These are phyloP conservation scores for Hypocrella siamensis DNA, from an alignment of 2,329 filamentous ascomycete species.

Conservation along the genomic window DNA sequence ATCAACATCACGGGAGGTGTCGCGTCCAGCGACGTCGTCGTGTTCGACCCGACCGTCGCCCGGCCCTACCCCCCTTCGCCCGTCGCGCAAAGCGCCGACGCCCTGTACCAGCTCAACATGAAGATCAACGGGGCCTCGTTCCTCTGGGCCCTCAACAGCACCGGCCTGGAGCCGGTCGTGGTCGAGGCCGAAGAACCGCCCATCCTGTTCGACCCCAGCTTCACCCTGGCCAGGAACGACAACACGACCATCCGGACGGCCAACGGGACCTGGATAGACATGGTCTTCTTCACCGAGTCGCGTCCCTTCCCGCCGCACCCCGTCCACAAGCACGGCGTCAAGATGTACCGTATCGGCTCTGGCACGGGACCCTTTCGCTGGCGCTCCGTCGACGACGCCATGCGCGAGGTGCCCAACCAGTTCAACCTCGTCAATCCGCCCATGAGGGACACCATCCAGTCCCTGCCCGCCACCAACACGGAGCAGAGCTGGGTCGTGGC, in stretches of 20 bases:
- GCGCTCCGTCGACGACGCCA: constrained; percentile 35
- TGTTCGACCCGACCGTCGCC: constrained; percentile 26
- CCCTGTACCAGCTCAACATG: constrained; percentile 28
- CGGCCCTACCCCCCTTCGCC: constrained; percentile 30
- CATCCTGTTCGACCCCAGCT: constrained; percentile 24
- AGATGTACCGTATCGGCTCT: constrained; percentile 39
- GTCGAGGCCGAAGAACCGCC: constrained; percentile 19
- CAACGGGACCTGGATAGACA: constrained; percentile 36
- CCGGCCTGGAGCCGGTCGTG: constrained; percentile 23
- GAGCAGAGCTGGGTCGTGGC: constrained; percentile 28
- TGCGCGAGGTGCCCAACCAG: constrained; percentile 23
- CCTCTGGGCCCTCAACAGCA: constrained; percentile 36
- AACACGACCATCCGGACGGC: constrained; percentile 32
- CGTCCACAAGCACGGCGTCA: constrained; percentile 49
- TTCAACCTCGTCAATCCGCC: constrained; percentile 45
- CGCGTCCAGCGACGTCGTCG: constrained; percentile 20
- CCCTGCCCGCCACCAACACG: constrained; percentile 7
- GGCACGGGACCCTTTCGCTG: constrained; percentile 36
- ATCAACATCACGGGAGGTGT: constrained; percentile 33
- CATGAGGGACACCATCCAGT: constrained; percentile 26
- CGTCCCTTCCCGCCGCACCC: constrained; percentile 35
- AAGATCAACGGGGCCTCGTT: constrained; percentile 25
- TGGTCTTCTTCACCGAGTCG: constrained; percentile 27
- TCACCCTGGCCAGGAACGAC: constrained; percentile 8
- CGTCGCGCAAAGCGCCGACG: constrained; percentile 25